Conservation (phyloP, 139 green algal species). For the Nannochloris sp. region DNA sequence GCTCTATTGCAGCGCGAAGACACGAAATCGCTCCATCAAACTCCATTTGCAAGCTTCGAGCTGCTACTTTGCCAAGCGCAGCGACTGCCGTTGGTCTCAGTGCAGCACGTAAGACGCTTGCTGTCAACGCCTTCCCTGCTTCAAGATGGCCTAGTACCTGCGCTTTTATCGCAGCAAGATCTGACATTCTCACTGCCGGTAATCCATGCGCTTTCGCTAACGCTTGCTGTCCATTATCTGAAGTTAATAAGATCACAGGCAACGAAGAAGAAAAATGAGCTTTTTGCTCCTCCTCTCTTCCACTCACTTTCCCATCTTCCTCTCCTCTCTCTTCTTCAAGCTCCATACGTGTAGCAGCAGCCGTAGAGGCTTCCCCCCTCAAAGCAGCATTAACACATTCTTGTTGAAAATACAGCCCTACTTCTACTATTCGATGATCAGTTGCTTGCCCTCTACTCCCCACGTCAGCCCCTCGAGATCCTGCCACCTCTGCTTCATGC, state of each 20-base stretch:
- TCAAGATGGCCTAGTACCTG: background rate
- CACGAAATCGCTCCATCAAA: conserved; percentile 35
- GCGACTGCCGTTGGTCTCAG: conserved; percentile 2
- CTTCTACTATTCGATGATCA: conserved; percentile 54
- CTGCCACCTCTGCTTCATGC: conserved; percentile 35
- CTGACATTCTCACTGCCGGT: conserved; percentile 37
- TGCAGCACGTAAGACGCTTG: conserved; percentile 6
- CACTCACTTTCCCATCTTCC: background rate
- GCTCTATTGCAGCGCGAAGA: background rate
- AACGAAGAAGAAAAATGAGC: conserved; percentile 7
- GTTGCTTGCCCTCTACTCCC: conserved; percentile 35
- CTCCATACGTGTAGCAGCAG: background rate
- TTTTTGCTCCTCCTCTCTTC: background rate
- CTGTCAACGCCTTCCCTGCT: background rate
- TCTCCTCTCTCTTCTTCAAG: background rate
- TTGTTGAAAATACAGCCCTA: conserved; percentile 63
- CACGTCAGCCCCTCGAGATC: conserved; percentile 24
- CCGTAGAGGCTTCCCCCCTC: too few species aligned
- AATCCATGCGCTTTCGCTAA: conserved; percentile 57
- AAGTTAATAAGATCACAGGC: conserved; percentile 63
- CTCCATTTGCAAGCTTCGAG: conserved; percentile 30
- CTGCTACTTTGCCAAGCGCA: conserved; percentile 25
- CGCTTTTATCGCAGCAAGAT: conserved; percentile 1
- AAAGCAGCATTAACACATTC: too few species aligned
- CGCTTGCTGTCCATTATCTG: conserved; percentile 60